Evolutionary conservation across 1,284 basidiomycete genomes (phyloP), one percentile per base, ranked within the genome.

Genomic region (Paramarasmius palmivorus): DNA sequence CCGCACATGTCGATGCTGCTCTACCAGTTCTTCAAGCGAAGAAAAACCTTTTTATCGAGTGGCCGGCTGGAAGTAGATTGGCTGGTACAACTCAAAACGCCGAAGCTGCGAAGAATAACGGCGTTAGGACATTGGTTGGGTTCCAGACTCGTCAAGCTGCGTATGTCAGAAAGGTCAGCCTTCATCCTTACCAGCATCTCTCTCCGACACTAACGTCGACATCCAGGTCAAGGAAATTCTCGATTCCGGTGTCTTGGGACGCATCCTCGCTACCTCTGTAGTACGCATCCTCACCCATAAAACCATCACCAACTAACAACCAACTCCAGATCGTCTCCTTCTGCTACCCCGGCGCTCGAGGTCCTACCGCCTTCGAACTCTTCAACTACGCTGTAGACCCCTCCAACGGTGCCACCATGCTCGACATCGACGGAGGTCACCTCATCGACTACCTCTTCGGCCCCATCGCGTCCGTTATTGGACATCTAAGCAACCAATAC

Each of bases 21-120:
- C 20, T 66, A 44, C 68, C 67, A 17, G 68, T 63, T 1, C 67
- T 74, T 29, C 64, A 66, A 26, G 66, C 67, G 9, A 66, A 69
- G 15, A 75, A 75, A n/a, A 58, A 58, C 45, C 42, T 74, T 32
- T 74, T 73, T 54, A 53, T 73, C 15, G 73, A 76, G 55, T 75
- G 73, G 73, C 70, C 73, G 1, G 64, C 61, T 14, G 72, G 71
- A 7, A 60, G 49, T 15, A 60, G 52, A 8, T 42, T 69, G 23
- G 47, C 60, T 32, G 68, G 72, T 57, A 66, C 69, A 4, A 36
- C 34, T 6, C 64, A 69, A 54, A 59, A 75, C 3, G 68, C 69
- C 2, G 63, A 65, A 14, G 59, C 60, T 0, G 73, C 68, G 2
- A 63, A 57, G 38, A 57, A 53, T 50, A 65, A 69, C 37, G 70